Base-by-base conservation (phyloP, 2,329 filamentous ascomycete species). In the Fusarium chuoi region DNA sequence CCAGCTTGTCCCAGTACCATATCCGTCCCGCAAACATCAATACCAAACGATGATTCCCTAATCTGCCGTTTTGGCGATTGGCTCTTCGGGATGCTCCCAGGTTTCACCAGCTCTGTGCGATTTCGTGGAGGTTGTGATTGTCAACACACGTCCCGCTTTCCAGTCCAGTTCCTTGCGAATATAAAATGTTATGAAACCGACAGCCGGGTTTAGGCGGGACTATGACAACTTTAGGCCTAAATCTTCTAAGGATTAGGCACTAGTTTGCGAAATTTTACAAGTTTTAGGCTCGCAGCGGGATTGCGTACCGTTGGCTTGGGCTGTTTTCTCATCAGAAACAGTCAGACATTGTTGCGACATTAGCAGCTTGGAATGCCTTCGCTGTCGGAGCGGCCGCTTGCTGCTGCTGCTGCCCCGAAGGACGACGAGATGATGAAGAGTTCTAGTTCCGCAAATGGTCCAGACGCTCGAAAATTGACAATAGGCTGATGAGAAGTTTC, bases 381-480 rank as follows among this genome's bases (percentile, higher is more conserved):
- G 12, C 8, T 4, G 24, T 2, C 18, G 26, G 26, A 46, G 24
- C 24, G 24, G 41, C 3, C n/a, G 1, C 15, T 18, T 7, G 41
- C 10, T 42, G 41, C 9, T 18, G 42, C 1, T 8, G n/a, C 24
- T 46, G 44, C 44, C 24, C 18, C 18, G 26, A 46, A 11, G 26
- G 44, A 18, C 4, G 18, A 22, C 44, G 24, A 0, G 44, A 46
- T 9, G 12, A 20, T 3, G 1, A 5, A 0, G 24, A 46, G 0
- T 2, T 15, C 26, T 46, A 45, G 20, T 18, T 3, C 42, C n/a
- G 18, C 7, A 42, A 10, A 22, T 42, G 14, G 9, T 14, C 15
- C 39, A 42, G 20, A 39, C 38, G 38, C 18, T 39, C 38, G 13
- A 13, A 39, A 20, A 12, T 39, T 20, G 11, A 39, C 38, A 39